Conservation (phyloP, 2,329 filamentous ascomycete genomes). For the Fonsecaea multimorphosa region DNA sequence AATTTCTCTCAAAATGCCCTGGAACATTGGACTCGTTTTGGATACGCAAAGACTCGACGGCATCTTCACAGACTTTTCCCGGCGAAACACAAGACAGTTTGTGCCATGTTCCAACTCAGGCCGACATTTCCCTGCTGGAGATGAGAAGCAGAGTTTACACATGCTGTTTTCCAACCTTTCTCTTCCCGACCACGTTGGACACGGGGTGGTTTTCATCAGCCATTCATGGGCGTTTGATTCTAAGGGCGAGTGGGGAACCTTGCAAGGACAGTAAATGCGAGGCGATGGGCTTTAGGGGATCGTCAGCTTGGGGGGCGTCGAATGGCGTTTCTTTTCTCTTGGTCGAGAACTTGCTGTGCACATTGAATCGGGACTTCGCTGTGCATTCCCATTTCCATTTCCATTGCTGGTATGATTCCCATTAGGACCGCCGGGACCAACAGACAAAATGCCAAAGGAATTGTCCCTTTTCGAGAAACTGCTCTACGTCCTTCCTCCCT, state of each 20-base stretch:
- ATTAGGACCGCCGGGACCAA: neutral
- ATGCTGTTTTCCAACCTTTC: neutral
- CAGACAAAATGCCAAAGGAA: neutral
- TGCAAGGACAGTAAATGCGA: neutral
- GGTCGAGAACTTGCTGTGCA: neutral
- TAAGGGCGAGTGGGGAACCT: neutral
- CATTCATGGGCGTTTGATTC: conserved; percentile 2
- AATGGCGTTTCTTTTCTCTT: neutral
- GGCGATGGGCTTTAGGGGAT: conserved; percentile 2
- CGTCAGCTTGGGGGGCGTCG: conserved; percentile 8
- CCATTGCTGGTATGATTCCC: neutral
- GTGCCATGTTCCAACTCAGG: conserved; percentile 2
- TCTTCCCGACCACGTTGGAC: conserved; percentile 6
- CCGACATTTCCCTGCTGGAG: neutral
- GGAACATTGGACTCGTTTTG: conserved; percentile 14
- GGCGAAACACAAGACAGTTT: conserved; percentile 6
- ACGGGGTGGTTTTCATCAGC: neutral
- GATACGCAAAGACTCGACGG: conserved; percentile 4
- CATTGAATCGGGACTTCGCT: neutral
- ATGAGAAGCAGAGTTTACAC: neutral
- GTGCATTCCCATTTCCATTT: neutral
- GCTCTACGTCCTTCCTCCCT: neutral
- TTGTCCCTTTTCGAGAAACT: neutral
- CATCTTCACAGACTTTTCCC: neutral
- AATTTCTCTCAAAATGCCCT: neutral